phyloP scores from a whole-genome alignment of 2,329 filamentous ascomycete genomes.

The Dactylellina sp. region DNA sequence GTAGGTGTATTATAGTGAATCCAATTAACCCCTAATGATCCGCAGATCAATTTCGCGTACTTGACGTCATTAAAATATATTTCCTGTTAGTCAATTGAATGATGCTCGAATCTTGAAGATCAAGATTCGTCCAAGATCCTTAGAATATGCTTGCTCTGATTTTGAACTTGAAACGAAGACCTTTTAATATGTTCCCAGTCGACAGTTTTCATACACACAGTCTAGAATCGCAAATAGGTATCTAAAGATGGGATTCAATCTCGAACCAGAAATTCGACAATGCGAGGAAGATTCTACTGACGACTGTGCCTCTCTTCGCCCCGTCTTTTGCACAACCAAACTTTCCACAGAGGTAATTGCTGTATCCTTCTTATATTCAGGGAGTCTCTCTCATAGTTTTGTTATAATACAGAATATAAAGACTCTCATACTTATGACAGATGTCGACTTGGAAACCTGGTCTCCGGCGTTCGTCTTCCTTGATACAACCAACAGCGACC shows the following conservation, averaged over 20 bases:
- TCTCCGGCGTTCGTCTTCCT: conserved; percentile 8
- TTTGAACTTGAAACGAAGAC: too few species aligned
- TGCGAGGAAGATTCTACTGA: conserved; percentile 11
- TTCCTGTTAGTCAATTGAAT: too few species aligned
- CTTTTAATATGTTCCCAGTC: too few species aligned
- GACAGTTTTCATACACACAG: too few species aligned
- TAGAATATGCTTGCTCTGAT: too few species aligned
- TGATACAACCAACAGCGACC: conserved; percentile 8
- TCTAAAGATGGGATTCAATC: conserved; percentile 9
- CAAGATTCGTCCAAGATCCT: too few species aligned
- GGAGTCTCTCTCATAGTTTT: not conserved
- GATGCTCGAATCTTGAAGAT: too few species aligned
- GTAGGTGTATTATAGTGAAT: too few species aligned
- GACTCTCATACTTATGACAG: not conserved
- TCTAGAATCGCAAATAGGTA: not conserved
- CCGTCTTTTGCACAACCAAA: conserved; percentile 7
- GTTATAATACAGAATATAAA: conserved; percentile 14
- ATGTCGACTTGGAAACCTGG: not conserved
- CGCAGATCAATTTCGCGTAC: too few species aligned
- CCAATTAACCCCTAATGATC: too few species aligned
- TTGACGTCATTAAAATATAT: too few species aligned
- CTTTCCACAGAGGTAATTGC: conserved; percentile 5
- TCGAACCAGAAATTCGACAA: conserved; percentile 15
- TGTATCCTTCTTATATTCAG: too few species aligned
- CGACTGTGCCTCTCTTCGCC: not conserved